Conservation (phyloP, 1,284 basidiomycete genomes). For the Tilletia caries region DNA sequence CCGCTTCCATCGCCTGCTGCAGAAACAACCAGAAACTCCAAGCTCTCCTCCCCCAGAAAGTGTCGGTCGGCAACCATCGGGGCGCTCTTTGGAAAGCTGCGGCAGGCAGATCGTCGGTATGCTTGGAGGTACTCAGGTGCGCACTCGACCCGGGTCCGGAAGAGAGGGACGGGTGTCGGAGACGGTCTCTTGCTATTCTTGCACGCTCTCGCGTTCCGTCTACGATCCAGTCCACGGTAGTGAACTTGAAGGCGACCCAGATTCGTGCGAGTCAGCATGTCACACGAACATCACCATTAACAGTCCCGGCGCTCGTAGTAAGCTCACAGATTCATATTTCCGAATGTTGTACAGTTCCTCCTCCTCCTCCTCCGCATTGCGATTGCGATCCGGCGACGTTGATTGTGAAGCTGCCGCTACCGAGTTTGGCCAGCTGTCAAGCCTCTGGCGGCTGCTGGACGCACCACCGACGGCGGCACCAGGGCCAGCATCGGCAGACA, state of each 20-base stretch:
- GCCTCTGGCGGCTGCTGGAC: background rate
- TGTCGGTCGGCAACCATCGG: slow-evolving; percentile 30
- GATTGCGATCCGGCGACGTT: background rate
- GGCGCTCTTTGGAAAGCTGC: slow-evolving; percentile 26
- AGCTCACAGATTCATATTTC: slow-evolving; percentile 38
- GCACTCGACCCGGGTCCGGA: slow-evolving; percentile 26
- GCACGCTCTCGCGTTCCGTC: slow-evolving; percentile 49
- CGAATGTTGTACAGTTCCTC: slow-evolving; percentile 45
- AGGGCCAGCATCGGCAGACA: too few species aligned
- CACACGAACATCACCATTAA: background rate
- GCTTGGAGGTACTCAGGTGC: slow-evolving; percentile 21
- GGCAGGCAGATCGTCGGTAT: slow-evolving; percentile 27
- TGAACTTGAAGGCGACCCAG: slow-evolving; percentile 27
- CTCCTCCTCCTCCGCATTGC: slow-evolving; percentile 33
- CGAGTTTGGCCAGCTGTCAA: background rate
- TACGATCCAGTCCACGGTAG: slow-evolving; percentile 52
- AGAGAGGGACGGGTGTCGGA: slow-evolving; percentile 25
- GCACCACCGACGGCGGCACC: background rate
- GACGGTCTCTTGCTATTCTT: slow-evolving; percentile 36
- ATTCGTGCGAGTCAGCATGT: background rate
- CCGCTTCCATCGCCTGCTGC: slow-evolving; percentile 32
- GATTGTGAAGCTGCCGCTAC: background rate
- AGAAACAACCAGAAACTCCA: slow-evolving; percentile 37
- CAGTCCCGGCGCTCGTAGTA: too few species aligned
- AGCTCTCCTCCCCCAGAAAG: slow-evolving; percentile 27